Evolutionary conservation across 768 basidiomycete genomes (phyloP).

Genomic region (Macrocybe gigantea): DNA sequence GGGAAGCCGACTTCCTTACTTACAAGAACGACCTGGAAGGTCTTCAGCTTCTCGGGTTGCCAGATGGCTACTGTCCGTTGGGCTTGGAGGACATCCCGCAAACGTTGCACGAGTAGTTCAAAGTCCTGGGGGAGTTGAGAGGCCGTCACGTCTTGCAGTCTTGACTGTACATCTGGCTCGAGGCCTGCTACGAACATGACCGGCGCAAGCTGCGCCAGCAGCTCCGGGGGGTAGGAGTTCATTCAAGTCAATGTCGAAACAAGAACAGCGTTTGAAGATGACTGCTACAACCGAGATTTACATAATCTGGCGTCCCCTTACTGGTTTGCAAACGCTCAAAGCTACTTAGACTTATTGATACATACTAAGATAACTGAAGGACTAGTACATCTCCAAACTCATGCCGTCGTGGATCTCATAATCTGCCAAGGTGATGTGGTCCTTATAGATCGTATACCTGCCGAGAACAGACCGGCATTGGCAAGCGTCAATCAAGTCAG

Average conservation of each 20-base stretch:
- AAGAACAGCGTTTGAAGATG: neutral
- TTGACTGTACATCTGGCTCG: conserved; percentile 21
- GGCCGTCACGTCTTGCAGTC: conserved; percentile 1
- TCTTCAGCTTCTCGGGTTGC: conserved; percentile 64
- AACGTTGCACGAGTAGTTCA: conserved; percentile 44
- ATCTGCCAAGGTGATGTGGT: conserved; percentile 89
- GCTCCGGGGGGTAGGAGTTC: conserved; percentile 91
- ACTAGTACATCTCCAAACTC: conserved; percentile 89
- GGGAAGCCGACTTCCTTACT: conserved; percentile 84
- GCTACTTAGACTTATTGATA: neutral
- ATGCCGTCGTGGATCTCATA: conserved; percentile 93
- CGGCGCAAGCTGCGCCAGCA: conserved; percentile 83
- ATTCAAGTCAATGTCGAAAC: conserved; percentile 30
- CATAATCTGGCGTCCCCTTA: neutral
- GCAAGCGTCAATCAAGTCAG: neutral
- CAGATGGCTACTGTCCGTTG: conserved; percentile 66
- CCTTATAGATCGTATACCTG: conserved; percentile 95
- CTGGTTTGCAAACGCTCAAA: neutral
- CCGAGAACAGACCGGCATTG: neutral
- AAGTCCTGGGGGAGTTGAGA: conserved; percentile 52
- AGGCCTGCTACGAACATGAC: conserved; percentile 95
- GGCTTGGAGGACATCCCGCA: conserved; percentile 62
- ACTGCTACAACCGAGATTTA: no score
- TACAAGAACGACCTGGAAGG: conserved; percentile 81
- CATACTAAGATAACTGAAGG: neutral